Percentiles rank a stretch among this genome's conserved stretches.
Evolutionary conservation across 2,329 filamentous ascomycete species (phyloP).

Genomic region (Aphanoascus verrucosus): DNA sequence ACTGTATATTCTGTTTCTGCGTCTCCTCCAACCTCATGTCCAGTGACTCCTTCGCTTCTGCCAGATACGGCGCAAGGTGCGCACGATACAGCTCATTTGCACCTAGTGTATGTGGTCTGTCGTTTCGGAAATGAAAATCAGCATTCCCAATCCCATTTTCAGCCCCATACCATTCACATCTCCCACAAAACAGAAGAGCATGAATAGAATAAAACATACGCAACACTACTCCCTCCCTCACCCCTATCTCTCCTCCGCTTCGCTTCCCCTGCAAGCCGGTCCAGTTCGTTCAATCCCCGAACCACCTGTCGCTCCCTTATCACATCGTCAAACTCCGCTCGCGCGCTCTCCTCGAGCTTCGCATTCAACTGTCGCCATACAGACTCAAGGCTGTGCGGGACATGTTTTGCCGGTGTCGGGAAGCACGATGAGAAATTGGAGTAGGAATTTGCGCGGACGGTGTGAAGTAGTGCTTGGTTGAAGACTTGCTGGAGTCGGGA

Average conservation of each 20-base stretch:
- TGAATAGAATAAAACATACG: slow-evolving; percentile 37
- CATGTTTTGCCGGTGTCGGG: slow-evolving; percentile 49
- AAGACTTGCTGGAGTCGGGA: slow-evolving; percentile 51
- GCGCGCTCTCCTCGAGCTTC: slow-evolving; percentile 48
- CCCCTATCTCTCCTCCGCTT: slow-evolving; percentile 41
- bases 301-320: slow-evolving; percentile 47
- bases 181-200: background rate
- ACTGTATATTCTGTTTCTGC: slow-evolving; percentile 43
- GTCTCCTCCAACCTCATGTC: slow-evolving; percentile 40
- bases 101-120: slow-evolving; percentile 48
- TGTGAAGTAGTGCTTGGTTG: slow-evolving; percentile 47
- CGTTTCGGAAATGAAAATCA: background rate
- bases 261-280: slow-evolving; percentile 50
- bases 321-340: slow-evolving; percentile 52
- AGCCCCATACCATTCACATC: background rate
- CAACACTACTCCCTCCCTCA: slow-evolving; percentile 31
- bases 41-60: slow-evolving; percentile 41
- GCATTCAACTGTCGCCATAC: slow-evolving; percentile 50
- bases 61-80: slow-evolving; percentile 49
- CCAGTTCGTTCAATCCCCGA: slow-evolving; percentile 49
- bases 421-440: slow-evolving; percentile 54
- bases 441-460: slow-evolving; percentile 51
- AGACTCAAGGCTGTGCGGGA: slow-evolving; percentile 45
- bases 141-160: background rate
- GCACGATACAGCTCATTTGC: slow-evolving; percentile 47